Base-by-base conservation (phyloP, 2,329 filamentous ascomycete species). In the Fusarium circinatum region DNA sequence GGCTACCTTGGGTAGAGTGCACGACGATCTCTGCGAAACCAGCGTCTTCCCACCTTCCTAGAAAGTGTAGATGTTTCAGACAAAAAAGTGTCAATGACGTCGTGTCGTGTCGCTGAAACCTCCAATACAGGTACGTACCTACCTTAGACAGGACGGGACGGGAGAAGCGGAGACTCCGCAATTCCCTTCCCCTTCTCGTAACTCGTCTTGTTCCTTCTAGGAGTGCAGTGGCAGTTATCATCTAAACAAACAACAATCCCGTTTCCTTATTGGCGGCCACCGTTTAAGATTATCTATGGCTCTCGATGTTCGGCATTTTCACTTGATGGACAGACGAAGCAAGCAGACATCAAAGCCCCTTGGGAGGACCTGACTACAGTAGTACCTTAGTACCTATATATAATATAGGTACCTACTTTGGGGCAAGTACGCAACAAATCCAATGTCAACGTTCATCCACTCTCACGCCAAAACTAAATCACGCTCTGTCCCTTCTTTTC, bases 401-500 rank as follows among this genome's bases (percentile, higher is more conserved):
- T 9, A 8, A 9, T 34, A 34, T 17, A 34, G 32, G 32, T 34
- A 17, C n/a, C n/a, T n/a, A n/a, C 32, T 34, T 34, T 34, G 32
- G 32, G 32, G 32, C 32, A 34, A 34, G 32, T 44, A 48, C 71
- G 34, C 41, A 61, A 62, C 34, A 48, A 24, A 36, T 56, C 15
- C 15, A 20, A 57, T 20, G 22, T 24, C 30, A 38, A 20, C 24
- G 20, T 30, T 20, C 26, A 22, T 8, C 26, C n/a, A 24, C 20
- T 51, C n/a, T 41, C 17, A n/a, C 24, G 48, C 28, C 28, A 54
- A 22, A 38, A 68, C 47, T 45, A 17, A 12, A 30, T 15, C 5
- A 28, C 39, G 39, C 15, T 45, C 7, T 56, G 59, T 22, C 38
- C 28, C 13, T 52, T 47, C 60, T 77, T 76, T 13, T 75, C 71